These are phyloP conservation scores for Vaucheria bursata DNA, from an alignment of 352 stramenopile genomes.

Conservation along the genomic window DNA sequence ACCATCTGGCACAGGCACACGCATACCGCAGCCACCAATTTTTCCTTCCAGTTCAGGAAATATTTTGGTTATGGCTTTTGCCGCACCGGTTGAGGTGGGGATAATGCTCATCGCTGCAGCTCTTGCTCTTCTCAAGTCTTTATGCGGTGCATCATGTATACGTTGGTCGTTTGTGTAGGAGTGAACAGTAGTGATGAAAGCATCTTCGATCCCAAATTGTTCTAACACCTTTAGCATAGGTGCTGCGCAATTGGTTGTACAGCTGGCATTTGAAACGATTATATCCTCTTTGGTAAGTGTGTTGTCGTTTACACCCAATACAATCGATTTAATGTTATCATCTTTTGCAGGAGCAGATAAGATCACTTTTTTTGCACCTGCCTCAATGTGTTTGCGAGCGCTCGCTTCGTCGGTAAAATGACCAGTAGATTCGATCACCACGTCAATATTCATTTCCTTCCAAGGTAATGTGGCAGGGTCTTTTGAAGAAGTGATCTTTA, in stretches of 20 bases:
- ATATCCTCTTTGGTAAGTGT: too few relatives aligned
- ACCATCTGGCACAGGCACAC: slow-evolving; percentile 93
- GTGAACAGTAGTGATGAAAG: slow-evolving; percentile 97
- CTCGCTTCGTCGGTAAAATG: slow-evolving; percentile 86
- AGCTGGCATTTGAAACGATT: slow-evolving; percentile 91
- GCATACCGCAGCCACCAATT: slow-evolving; percentile 95
- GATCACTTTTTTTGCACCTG: slow-evolving; percentile 86
- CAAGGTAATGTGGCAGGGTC: too few relatives aligned
- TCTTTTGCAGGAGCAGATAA: slow-evolving; percentile 95
- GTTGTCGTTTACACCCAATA: slow-evolving; percentile 95
- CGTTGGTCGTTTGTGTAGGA: slow-evolving; percentile 91
- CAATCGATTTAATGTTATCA: slow-evolving; percentile 89
- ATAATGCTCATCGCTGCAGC: slow-evolving; percentile 94
- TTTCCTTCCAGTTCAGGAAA: slow-evolving; percentile 87
- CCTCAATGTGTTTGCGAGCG: slow-evolving; percentile 78
- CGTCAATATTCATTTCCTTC: too few relatives aligned
- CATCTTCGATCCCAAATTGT: slow-evolving; percentile 94
- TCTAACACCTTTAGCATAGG: slow-evolving; percentile 96
- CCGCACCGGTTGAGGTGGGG: slow-evolving; percentile 90
- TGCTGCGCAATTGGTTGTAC: slow-evolving; percentile 97
- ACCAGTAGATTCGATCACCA: slow-evolving; percentile 89
- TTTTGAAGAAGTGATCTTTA: too few relatives aligned
- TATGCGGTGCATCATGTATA: slow-evolving; percentile 83
- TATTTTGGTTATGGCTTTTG: slow-evolving; percentile 96
- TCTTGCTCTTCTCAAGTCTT: slow-evolving; percentile 85